These are phyloP conservation scores for Penicillium griseofulvum DNA, from an alignment of 2,329 filamentous ascomycete species.

Conservation along the genomic window DNA sequence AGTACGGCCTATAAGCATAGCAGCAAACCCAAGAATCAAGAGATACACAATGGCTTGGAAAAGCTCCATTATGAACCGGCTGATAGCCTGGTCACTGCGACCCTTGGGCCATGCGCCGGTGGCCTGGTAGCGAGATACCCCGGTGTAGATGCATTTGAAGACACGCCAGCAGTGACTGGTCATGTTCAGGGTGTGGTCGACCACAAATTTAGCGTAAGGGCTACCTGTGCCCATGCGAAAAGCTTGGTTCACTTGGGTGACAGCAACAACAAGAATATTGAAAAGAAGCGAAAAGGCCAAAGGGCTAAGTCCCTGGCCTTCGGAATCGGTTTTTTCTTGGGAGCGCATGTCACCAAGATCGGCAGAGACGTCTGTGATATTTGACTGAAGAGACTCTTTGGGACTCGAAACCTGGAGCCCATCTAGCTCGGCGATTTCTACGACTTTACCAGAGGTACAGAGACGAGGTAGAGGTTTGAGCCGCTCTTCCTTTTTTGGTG, in stretches of 20 bases:
- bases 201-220: conserved; percentile 24
- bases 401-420: conserved; percentile 31
- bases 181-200: conserved; percentile 31
- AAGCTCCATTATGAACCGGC: conserved; percentile 30
- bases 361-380: conserved; percentile 20
- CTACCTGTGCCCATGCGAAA: conserved; percentile 23
- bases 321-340: conserved; percentile 10
- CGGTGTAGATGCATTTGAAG: conserved; percentile 23
- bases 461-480: conserved; percentile 5
- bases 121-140: conserved; percentile 30
- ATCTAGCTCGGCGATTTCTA: conserved; percentile 38
- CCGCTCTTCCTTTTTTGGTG: conserved; percentile 1
- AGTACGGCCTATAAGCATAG: conserved; percentile 31
- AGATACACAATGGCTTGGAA: conserved; percentile 36
- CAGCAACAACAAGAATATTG: conserved; percentile 30
- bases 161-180: conserved; percentile 32
- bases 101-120: conserved; percentile 32
- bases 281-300: conserved; percentile 31
- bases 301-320: conserved; percentile 16
- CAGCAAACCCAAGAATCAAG: conserved; percentile 31
- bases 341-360: conserved; percentile 17
- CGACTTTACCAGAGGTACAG: conserved; percentile 10
- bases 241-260: conserved; percentile 27
- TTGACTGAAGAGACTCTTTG: conserved; percentile 17
- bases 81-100: conserved; percentile 28